Percentiles rank a stretch among this genome's conserved stretches.
Conservation (phyloP, 1,284 basidiomycete species). For the Melampsora abietis-canadensis region DNA sequence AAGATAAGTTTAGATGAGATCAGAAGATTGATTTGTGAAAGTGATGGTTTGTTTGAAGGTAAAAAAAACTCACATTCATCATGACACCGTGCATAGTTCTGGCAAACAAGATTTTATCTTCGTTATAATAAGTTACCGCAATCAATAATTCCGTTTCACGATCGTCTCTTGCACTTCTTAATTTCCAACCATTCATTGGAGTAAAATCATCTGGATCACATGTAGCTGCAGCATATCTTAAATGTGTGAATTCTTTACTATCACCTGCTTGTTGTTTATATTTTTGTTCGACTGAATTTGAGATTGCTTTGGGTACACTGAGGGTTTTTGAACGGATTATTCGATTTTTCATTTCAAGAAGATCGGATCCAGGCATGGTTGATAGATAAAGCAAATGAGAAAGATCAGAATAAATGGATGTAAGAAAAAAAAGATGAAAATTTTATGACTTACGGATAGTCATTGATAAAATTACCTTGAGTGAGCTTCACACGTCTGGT, state of each 20-base stretch:
- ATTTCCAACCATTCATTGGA: constrained; percentile 70
- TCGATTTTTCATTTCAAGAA: neutral
- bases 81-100: constrained; percentile 45
- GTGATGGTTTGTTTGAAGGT: neutral
- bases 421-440: neutral
- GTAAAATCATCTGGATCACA: constrained; percentile 91
- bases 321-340: neutral
- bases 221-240: constrained; percentile 61
- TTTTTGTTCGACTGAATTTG: constrained; percentile 77
- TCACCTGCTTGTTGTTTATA: constrained; percentile 57
- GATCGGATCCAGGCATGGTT: neutral
- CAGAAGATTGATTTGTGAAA: neutral
- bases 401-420: neutral
- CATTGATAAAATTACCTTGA: constrained; percentile 56
- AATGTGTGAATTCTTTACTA: constrained; percentile 36
- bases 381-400: neutral
- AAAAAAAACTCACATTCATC: constrained; percentile 34
- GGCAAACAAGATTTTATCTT: constrained; percentile 79
- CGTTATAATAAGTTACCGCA: constrained; percentile 64
- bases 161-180: constrained; percentile 73
- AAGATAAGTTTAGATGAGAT: constrained; percentile 68
- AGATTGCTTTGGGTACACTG: constrained; percentile 80
- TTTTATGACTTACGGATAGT: constrained; percentile 47
- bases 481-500: constrained; percentile 84
- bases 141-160: constrained; percentile 91